Base-by-base conservation (phyloP, 2,329 filamentous ascomycete species). In the Microdochium nivale region DNA sequence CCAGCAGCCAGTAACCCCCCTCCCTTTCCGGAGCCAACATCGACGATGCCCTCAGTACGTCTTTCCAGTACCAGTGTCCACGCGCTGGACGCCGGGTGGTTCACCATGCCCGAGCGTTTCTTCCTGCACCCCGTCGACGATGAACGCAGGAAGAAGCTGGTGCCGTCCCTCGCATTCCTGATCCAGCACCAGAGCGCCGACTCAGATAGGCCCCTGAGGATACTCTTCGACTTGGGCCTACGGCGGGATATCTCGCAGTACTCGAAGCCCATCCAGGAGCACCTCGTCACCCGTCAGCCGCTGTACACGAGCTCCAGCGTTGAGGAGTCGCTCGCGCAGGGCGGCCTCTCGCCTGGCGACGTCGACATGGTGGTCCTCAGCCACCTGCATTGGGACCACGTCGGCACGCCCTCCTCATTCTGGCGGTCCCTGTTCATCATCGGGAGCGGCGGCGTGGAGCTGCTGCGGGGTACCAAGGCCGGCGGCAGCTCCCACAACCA, bases 331-430 rank as follows among this genome's bases (percentile, higher is more conserved):
- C 56, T 78, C 37, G 59, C 61, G 48, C 53, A 54, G 3, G 63
- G 62, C 10, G 25, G 49, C 11, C 35, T 32, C 35, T 50, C 46
- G 5, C 52, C 53, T 1, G 54, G 51, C 7, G 54, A 58, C 21
- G 60, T 71, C 33, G 58, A 67, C 48, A 37, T 59, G 1, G 61
- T 69, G 5, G 61, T 81, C 8, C 60, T 79, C 1, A 76, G 72
- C 56, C 79, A 83, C 53, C 68, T 78, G 0, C 78, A 83, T 57
- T 81, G 76, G 69, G 79, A 83, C 56, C 79, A 82, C 54, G 68
- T 76, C 35, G 80, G 79, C n/a, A 78, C 76, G 3, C 75, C 78
- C 0, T 62, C 66, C 1, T 76, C 80, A 56, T 82, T 80, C 55
- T 54, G 67, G 0, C 61, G 66, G 13, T 68, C 76, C 0, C 65